phyloP scores from a whole-genome alignment of 306 rosid species.

The Fragaria ananassa region DNA sequence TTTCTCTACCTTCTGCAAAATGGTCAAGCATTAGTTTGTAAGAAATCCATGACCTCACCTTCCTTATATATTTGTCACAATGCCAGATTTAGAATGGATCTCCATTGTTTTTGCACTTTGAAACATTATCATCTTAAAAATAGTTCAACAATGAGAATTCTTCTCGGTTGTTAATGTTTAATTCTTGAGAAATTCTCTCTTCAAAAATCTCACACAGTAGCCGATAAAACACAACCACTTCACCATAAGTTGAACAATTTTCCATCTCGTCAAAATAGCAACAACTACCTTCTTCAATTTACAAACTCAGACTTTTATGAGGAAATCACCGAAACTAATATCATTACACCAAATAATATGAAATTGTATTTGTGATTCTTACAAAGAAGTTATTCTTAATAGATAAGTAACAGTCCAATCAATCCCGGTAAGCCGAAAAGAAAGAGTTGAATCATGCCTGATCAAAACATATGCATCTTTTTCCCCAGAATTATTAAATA shows the following conservation, averaged over 20 bases:
- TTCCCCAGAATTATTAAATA: no score
- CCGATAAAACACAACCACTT: not conserved
- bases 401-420: no score
- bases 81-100: not conserved
- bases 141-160: no score
- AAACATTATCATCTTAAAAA: not conserved
- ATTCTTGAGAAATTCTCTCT: not conserved
- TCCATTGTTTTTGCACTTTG: not conserved
- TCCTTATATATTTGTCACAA: not conserved
- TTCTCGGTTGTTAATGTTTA: no score
- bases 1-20: no score
- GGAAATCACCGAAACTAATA: no score
- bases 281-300: not conserved
- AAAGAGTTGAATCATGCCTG: no score
- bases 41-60: not conserved
- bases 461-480: not conserved
- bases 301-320: not conserved
- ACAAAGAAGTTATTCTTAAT: no score
- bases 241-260: not conserved
- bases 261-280: not conserved
- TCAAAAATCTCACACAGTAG: not conserved
- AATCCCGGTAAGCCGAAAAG: no score
- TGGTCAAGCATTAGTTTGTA: not conserved
- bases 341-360: no score
- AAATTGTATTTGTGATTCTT: no score